A percentile compares a stretch with the other conserved stretches of the same genome.
phyloP scores from a whole-genome alignment of 345 rosid genomes.

The Syzygium aromaticum region DNA sequence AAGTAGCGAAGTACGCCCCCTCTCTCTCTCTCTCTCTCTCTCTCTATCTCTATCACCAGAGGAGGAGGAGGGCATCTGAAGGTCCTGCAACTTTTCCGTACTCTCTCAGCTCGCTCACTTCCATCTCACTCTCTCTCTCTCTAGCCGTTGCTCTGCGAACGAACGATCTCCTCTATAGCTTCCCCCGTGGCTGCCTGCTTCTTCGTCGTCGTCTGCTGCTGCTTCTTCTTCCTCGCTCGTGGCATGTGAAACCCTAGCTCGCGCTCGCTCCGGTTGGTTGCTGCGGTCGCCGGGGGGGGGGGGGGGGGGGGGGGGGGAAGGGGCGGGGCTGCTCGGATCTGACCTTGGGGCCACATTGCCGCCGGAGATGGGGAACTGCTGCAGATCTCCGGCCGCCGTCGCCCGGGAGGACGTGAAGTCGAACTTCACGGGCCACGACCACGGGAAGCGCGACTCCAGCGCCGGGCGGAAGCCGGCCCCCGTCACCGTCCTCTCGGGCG shows the following conservation, averaged over 20 bases:
- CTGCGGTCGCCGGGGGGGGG: too few species aligned
- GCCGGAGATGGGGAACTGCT: conserved; percentile 82
- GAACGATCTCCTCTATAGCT: not conserved
- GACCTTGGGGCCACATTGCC: not conserved
- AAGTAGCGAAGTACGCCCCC: not conserved
- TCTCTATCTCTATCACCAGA: not conserved
- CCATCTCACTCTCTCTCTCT: not conserved
- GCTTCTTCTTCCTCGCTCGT: not conserved
- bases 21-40: not conserved
- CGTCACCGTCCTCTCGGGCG: conserved; percentile 63
- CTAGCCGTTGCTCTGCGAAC: not conserved
- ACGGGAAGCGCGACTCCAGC: conserved; percentile 34
- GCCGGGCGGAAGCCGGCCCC: conserved; percentile 51
- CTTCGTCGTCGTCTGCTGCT: too few species aligned
- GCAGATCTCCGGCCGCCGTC: conserved; percentile 99
- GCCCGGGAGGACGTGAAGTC: conserved; percentile 97
- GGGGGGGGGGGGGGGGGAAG: too few species aligned
- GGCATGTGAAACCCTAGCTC: not conserved
- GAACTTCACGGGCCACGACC: conserved; percentile 53
- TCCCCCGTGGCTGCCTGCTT: not conserved
- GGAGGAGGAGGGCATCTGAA: not conserved
- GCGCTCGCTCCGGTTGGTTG: not conserved
- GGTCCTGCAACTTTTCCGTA: not conserved
- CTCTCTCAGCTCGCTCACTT: not conserved
- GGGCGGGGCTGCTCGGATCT: not conserved